These are phyloP conservation scores for Clitocybe nebularis DNA, from an alignment of 1,284 basidiomycete genomes.

Conservation along the genomic window DNA sequence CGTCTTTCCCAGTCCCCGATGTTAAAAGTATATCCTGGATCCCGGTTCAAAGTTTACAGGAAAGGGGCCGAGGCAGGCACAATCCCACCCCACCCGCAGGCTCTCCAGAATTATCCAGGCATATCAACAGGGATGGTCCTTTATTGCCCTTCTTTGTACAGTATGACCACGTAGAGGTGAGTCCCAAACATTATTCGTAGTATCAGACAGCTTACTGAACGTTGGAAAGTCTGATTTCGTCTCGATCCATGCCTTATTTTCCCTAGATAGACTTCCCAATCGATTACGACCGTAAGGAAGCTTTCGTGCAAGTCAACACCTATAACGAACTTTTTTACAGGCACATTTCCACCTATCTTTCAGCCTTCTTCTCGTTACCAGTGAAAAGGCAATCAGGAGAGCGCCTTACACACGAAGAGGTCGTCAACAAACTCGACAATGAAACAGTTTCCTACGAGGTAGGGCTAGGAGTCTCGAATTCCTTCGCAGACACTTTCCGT, in stretches of 20 bases:
- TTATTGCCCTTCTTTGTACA: conserved; percentile 87
- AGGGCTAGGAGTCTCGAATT: conserved; percentile 64
- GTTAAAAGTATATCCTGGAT: conserved; percentile 95
- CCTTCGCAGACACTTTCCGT: conserved; percentile 75
- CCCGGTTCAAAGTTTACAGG: conserved; percentile 79
- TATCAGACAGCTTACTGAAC: background rate
- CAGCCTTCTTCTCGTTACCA: conserved; percentile 88
- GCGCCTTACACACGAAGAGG: conserved; percentile 80
- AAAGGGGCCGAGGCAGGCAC: conserved; percentile 47
- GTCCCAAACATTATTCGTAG: conserved; percentile 15
- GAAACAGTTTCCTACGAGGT: conserved; percentile 89
- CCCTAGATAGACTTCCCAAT: conserved; percentile 67
- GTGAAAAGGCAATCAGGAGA: conserved; percentile 71
- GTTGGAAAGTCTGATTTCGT: conserved; percentile 83
- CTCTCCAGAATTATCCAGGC: conserved; percentile 47
- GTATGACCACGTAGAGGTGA: conserved; percentile 82
- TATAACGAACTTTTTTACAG: conserved; percentile 33
- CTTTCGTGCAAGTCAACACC: conserved; percentile 4
- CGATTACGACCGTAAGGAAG: conserved; percentile 70
- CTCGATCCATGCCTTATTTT: conserved; percentile 76
- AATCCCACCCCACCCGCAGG: conserved; percentile 9
- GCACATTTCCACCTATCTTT: conserved; percentile 80
- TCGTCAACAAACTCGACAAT: conserved; percentile 87
- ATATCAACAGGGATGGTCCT: conserved; percentile 70
- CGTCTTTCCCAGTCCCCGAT: conserved; percentile 82